Evolutionary conservation across 2,329 filamentous ascomycete genomes (phyloP), one percentile per base, ranked within the genome.

Genomic region (Penicillium sp.): DNA sequence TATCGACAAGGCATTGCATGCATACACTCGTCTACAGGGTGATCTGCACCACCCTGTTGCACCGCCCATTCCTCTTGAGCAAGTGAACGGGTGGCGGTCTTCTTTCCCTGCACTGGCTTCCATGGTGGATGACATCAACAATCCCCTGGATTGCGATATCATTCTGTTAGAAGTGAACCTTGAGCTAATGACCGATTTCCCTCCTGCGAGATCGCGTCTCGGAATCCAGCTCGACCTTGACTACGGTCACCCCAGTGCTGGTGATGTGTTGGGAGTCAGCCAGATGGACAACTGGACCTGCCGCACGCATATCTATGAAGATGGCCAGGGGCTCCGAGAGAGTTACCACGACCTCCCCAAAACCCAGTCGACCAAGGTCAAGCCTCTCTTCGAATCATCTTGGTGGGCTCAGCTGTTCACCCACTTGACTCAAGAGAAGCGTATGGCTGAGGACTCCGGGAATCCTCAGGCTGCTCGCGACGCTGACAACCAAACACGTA

Each of bases 341-440:
- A 68, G 62, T 8, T 66, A 72, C 31, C 70, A 75, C 29, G 68
- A 72, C 29, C 65, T 75, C n/a, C 60, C 61, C 19, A 70, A 68
- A 52, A 65, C 73, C n/a, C 62, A 68, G 27, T 70, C 72, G 4
- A 73, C 75, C n/a, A 74, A 73, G 57, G 67, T 79, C 51, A 73
- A 72, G 57, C 75, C 76, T 21, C 69, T 73, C 3, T 78, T 79
- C 41, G 76, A 78, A 58, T 77, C 76, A 15, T 68, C 66, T 13
- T 80, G 77, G 76, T 80, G 78, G 78, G 77, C 72, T 15, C 68
- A 68, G 31, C 59, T 71, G 23, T 79, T 80, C 66, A 76, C 73
- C 1, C 64, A 75, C 27, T 63, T 77, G 53, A 78, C 74, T 2
- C 71, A 76, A 58, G 70, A 73, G 19, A 75, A 70, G 61, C 73